A percentile compares a stretch with the other conserved stretches of the same genome.
These are phyloP conservation scores for Candida vartiovaarae DNA, from an alignment of 805 yeast species.

Conservation along the genomic window DNA sequence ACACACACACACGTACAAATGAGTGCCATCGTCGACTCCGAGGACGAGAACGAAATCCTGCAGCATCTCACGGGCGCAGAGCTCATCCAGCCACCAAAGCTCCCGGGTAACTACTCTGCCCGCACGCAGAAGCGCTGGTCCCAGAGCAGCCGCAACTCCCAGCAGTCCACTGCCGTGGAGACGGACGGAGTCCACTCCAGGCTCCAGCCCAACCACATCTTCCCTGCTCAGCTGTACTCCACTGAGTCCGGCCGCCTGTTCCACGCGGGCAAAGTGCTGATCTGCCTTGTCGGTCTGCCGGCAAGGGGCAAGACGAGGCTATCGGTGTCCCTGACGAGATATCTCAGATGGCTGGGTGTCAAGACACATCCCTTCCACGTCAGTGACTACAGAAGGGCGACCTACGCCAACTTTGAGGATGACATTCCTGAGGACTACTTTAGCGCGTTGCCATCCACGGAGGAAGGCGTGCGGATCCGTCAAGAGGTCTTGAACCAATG, in stretches of 20 bases:
- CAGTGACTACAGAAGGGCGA: slow-evolving; percentile 77
- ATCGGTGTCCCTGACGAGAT: slow-evolving; percentile 85
- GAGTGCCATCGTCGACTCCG: slow-evolving; percentile 27
- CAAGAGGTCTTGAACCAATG: slow-evolving; percentile 55
- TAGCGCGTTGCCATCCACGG: slow-evolving; percentile 42
- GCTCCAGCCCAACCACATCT: slow-evolving; percentile 54
- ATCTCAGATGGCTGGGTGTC: slow-evolving; percentile 94
- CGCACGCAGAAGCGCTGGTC: slow-evolving; percentile 48
- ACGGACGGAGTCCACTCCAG: slow-evolving; percentile 63
- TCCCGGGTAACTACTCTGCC: slow-evolving; percentile 49
- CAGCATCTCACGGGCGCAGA: slow-evolving; percentile 20
- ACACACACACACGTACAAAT: slow-evolving; percentile 1
- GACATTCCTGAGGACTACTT: slow-evolving; percentile 66
- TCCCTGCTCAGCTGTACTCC: slow-evolving; percentile 90
- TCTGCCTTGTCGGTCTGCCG: slow-evolving; percentile 86
- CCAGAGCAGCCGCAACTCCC: slow-evolving; percentile 11
- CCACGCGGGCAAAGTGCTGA: slow-evolving; percentile 92
- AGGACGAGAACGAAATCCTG: slow-evolving; percentile 23
- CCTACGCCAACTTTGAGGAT: slow-evolving; percentile 27
- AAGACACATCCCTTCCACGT: slow-evolving; percentile 86
- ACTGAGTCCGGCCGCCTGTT: slow-evolving; percentile 89
- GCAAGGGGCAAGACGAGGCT: slow-evolving; percentile 94
- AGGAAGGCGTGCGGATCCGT: slow-evolving; percentile 47
- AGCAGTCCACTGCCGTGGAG: slow-evolving; percentile 12
- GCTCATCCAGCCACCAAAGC: slow-evolving; percentile 34